These are phyloP conservation scores for Orychophragmus violaceus DNA, from an alignment of 345 rosid species.

Conservation along the genomic window DNA sequence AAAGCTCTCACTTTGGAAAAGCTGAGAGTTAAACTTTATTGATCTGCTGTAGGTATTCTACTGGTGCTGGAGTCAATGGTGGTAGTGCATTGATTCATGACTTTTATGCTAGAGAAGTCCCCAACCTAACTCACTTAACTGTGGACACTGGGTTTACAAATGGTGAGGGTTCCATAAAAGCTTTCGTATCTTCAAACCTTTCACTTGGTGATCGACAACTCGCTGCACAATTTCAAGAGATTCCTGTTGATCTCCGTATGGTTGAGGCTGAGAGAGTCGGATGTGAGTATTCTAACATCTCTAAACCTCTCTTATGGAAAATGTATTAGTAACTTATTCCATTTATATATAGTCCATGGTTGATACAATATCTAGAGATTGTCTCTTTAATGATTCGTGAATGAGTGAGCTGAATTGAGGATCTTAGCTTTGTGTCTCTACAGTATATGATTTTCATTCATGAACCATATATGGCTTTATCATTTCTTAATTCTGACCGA, in stretches of 20 bases:
- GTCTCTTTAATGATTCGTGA: background rate
- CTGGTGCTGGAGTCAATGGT: slow-evolving; percentile 85
- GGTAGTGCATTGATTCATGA: slow-evolving; percentile 93
- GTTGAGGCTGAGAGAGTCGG: slow-evolving; percentile 93
- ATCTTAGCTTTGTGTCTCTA: background rate
- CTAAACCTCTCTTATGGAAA: background rate
- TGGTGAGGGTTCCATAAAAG: slow-evolving; percentile 78
- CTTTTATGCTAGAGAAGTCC: slow-evolving; percentile 78
- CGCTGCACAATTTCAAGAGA: slow-evolving; percentile 95
- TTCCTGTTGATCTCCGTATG: slow-evolving; percentile 93
- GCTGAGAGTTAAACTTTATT: background rate
- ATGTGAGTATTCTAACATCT: slow-evolving; percentile 45
- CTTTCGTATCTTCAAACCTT: slow-evolving; percentile 67
- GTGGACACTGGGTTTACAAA: slow-evolving; percentile 78
- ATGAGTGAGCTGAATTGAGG: background rate
- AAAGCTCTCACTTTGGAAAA: background rate
- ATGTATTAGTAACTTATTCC: background rate
- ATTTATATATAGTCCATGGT: background rate
- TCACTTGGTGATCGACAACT: slow-evolving; percentile 75
- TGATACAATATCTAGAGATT: background rate
- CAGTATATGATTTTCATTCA: background rate
- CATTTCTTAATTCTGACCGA: background rate
- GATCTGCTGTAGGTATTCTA: slow-evolving; percentile 66
- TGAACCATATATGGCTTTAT: background rate
- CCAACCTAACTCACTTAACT: slow-evolving; percentile 80